Percentiles rank a stretch among this genome's conserved stretches.
Evolutionary conservation across 2,329 filamentous ascomycete genomes (phyloP).

Genomic region (Samsoniella hepiali): DNA sequence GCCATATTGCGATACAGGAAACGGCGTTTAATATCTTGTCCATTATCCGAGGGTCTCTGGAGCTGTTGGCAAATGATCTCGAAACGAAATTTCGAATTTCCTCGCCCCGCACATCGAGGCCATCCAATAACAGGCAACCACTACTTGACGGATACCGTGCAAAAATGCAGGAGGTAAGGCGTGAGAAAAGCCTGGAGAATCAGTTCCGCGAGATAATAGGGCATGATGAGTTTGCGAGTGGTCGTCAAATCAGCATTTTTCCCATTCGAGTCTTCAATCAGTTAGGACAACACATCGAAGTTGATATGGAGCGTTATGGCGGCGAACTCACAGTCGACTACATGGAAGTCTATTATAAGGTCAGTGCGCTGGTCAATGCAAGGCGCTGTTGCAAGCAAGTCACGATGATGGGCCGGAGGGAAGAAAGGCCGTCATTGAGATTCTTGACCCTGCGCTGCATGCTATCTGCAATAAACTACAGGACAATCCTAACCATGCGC

Average conservation of each 20-base stretch:
- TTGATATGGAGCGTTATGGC: slow-evolving; percentile 4
- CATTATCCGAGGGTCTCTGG: slow-evolving; percentile 31
- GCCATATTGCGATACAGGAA: slow-evolving; percentile 37
- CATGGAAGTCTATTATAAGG: slow-evolving; percentile 1
- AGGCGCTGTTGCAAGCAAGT: too few species aligned
- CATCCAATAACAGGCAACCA: slow-evolving; percentile 54
- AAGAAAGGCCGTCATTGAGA: too few species aligned
- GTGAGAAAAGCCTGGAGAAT: not conserved
- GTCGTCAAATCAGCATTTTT: too few species aligned
- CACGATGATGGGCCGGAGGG: too few species aligned
- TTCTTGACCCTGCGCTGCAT: too few species aligned
- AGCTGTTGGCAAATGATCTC: slow-evolving; percentile 28
- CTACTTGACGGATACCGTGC: slow-evolving; percentile 40
- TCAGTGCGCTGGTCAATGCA: not conserved
- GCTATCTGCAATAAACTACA: too few species aligned
- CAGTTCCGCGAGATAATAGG: not conserved
- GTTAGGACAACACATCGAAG: not conserved
- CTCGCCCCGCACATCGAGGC: slow-evolving; percentile 41
- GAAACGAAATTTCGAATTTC: slow-evolving; percentile 42
- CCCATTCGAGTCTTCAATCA: not conserved
- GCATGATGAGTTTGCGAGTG: not conserved
- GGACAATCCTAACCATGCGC: too few species aligned
- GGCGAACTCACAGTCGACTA: not conserved
- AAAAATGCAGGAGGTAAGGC: slow-evolving; percentile 25
- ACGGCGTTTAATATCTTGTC: not conserved